These are phyloP conservation scores for Leccinum subfulvum DNA, from an alignment of 1,284 basidiomycete species.

Conservation along the genomic window DNA sequence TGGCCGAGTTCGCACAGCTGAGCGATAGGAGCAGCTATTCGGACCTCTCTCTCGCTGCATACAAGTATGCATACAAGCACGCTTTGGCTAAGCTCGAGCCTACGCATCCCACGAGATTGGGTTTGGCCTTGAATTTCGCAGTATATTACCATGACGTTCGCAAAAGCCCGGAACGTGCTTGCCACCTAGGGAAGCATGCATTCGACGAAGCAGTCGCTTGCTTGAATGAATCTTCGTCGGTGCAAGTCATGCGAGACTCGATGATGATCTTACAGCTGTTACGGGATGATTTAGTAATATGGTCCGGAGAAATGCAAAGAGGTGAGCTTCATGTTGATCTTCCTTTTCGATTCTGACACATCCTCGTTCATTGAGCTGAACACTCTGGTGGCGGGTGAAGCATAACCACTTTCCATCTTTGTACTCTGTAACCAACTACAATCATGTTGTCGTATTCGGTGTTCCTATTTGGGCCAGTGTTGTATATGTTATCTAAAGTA, in stretches of 20 bases:
- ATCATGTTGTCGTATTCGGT: background rate
- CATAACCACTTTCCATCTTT: background rate
- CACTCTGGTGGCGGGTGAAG: conserved; percentile 21
- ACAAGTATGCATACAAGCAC: conserved; percentile 66
- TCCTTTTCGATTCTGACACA: conserved; percentile 15
- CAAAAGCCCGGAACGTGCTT: conserved; percentile 88
- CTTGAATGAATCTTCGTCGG: conserved; percentile 40
- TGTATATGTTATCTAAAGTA: conserved; percentile 16
- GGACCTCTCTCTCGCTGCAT: conserved; percentile 57
- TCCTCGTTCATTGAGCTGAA: conserved; percentile 22
- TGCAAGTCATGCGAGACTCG: conserved; percentile 56
- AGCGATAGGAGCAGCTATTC: conserved; percentile 49
- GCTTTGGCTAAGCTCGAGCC: conserved; percentile 57
- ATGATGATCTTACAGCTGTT: conserved; percentile 66
- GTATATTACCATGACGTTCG: conserved; percentile 97
- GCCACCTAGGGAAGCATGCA: conserved; percentile 81
- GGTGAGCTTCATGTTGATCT: conserved; percentile 28
- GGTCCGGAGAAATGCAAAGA: conserved; percentile 57
- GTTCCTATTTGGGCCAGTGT: conserved; percentile 3
- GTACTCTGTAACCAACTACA: conserved; percentile 3
- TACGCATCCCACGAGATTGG: conserved; percentile 74
- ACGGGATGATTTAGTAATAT: conserved; percentile 63
- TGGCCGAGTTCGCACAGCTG: conserved; percentile 59
- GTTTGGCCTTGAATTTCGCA: conserved; percentile 93
- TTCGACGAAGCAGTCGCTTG: conserved; percentile 66